These are phyloP conservation scores for Arthrobotrys megalospora DNA, from an alignment of 2,329 filamentous ascomycete species.

Conservation along the genomic window DNA sequence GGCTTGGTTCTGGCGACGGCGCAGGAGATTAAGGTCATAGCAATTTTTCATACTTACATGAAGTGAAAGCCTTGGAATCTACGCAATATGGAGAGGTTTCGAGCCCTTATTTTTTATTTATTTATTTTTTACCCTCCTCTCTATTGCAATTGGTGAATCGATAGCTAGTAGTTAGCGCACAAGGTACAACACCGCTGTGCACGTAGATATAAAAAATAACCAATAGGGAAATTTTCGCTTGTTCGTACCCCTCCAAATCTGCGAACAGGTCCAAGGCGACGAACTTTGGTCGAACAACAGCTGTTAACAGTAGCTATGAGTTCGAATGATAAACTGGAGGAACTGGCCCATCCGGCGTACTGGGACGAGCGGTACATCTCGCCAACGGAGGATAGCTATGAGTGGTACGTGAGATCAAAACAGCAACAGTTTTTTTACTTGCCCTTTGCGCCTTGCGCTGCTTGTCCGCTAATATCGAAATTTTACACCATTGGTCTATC, in stretches of 20 bases:
- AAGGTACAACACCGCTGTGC: slow-evolving; percentile 47
- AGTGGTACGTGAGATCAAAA: slow-evolving; percentile 59
- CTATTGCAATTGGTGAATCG: no score
- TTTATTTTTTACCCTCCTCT: no score
- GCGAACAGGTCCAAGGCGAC: not conserved
- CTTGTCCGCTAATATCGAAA: slow-evolving; percentile 14
- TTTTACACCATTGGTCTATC: not conserved
- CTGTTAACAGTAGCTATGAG: no score
- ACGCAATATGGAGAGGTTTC: no score
- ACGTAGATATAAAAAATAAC: not conserved
- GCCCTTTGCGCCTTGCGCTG: not conserved
- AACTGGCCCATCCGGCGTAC: slow-evolving; percentile 60
- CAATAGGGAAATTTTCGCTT: slow-evolving; percentile 5
- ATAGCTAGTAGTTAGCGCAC: no score
- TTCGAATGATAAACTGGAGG: slow-evolving; percentile 61
- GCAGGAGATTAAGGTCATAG: no score
- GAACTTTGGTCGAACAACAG: not conserved
- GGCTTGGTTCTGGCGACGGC: no score
- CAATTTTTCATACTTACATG: no score
- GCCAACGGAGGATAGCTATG: slow-evolving; percentile 60
- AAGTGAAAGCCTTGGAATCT: no score
- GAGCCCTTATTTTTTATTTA: no score
- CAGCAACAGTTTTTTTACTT: slow-evolving; percentile 28
- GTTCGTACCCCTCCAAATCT: not conserved
- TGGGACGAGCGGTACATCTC: slow-evolving; percentile 62